These are phyloP conservation scores for Tetrahymena borealis DNA, from an alignment of 73 alveolate genomes.

Conservation along the genomic window DNA sequence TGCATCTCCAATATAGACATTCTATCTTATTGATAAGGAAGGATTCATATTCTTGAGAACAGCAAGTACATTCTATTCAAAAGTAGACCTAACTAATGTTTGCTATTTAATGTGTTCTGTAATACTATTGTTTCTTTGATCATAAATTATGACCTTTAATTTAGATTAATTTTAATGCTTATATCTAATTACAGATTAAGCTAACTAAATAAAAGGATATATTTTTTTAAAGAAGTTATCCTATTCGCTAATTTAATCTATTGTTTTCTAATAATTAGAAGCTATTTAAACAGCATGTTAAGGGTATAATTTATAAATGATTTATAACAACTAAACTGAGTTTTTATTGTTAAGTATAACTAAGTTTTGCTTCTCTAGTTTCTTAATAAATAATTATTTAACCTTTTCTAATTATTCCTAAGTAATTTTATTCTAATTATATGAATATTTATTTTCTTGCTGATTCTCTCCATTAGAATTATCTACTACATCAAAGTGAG, in stretches of 20 bases:
- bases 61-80: neutral
- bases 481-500: neutral
- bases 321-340: neutral
- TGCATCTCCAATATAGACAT: neutral
- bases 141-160: neutral
- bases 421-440: too few relatives aligned
- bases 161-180: neutral
- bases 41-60: neutral
- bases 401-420: neutral
- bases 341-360: neutral
- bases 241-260: neutral
- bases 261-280: neutral
- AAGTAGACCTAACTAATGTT: too few relatives aligned
- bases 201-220: neutral
- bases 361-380: neutral
- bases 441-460: too few relatives aligned
- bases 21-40: neutral
- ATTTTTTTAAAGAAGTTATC: neutral
- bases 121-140: neutral
- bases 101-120: too few relatives aligned
- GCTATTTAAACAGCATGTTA: neutral
- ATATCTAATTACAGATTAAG: neutral
- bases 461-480: too few relatives aligned
- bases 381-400: neutral
- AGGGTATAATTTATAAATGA: neutral